Evolutionary conservation across 345 rosid species (phyloP), one percentile per base, ranked within the genome.

Genomic region (Atalantia buxifolia): DNA sequence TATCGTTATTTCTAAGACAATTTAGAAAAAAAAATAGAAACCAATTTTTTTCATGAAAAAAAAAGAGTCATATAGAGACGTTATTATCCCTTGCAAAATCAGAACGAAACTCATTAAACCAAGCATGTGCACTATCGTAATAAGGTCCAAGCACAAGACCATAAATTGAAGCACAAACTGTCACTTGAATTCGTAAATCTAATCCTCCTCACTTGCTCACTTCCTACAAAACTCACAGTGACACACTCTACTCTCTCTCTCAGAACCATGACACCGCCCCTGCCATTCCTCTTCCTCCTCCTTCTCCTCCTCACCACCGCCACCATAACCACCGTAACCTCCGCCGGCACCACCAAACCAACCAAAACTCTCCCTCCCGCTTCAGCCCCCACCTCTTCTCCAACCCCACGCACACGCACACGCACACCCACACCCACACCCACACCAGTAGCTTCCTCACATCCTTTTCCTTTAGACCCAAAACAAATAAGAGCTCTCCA

Each of bases 401-500:
- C 45, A 31, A 79, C 67, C 76, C 59, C 62, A 9, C 73, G 35
- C 35, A 0, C 35, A 33, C 73, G 35, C 35, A 0, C 35, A 33
- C 35, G 36, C 36, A 35, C 36, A 35, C 36, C 79, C 38, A 40
- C 45, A 40, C 45, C 13, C 13, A 40, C 13, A 0, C 45, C 45
- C 42, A 83, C 31, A 31, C 55, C 77, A 48, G 28, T 83, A 18
- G 36, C 85, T n/a, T 74, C 85, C 60, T 72, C 89, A 66, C 61
- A 78, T 12, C 75, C 88, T 53, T 82, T 95, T 28, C 84, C 93
- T 33, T 64, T 95, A 77, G 97, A 91, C 90, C 97, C 97, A 22
- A 90, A 92, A 71, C 96, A 95, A 62, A 86, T 91, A 30, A 83
- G 78, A 73, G 94, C 99, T 18, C 98, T 92, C 2, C 86, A 86